A percentile compares a stretch with the other conserved stretches of the same genome.
Evolutionary conservation across 2,329 filamentous ascomycete genomes (phyloP).

Genomic region (Aspergillus ibericus): DNA sequence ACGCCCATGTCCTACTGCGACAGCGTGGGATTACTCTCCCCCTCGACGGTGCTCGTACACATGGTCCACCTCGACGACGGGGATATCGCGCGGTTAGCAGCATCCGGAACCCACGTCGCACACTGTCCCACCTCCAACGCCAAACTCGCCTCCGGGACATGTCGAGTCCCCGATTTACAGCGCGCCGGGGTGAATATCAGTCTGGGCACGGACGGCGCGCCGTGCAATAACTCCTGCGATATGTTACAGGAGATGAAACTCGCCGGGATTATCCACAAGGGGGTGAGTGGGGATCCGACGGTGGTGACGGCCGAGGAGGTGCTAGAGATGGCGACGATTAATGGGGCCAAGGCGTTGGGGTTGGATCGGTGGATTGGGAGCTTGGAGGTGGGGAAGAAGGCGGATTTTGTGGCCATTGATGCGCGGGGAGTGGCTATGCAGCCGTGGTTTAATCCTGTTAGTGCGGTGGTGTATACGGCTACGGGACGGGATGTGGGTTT

Average conservation of each 20-base stretch:
- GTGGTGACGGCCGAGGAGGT: constrained; percentile 48
- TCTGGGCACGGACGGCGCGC: constrained; percentile 55
- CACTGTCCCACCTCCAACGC: constrained; percentile 55
- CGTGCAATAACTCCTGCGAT: constrained; percentile 55
- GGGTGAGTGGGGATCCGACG: constrained; percentile 43
- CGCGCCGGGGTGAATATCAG: constrained; percentile 47
- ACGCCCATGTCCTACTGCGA: constrained; percentile 48
- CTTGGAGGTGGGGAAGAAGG: constrained; percentile 44
- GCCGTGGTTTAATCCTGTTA: constrained; percentile 45
- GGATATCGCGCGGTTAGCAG: constrained; percentile 42
- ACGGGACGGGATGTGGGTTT: constrained; percentile 47
- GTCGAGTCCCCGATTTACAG: constrained; percentile 49
- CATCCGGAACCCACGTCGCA: constrained; percentile 48
- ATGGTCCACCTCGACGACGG: constrained; percentile 54
- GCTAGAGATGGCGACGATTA: constrained; percentile 55
- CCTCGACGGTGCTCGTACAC: constrained; percentile 51
- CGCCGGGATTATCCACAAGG: constrained; percentile 52
- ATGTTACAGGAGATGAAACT: constrained; percentile 56
- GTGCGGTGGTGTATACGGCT: constrained; percentile 45
- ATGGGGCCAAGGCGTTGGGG: constrained; percentile 51
- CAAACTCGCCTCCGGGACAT: constrained; percentile 55
- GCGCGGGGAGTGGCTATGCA: constrained; percentile 34
- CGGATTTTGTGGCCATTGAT: constrained; percentile 41
- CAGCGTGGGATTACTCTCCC: constrained; percentile 39
- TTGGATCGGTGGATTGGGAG: constrained; percentile 42